These are phyloP conservation scores for Lentinula sp. DNA, from an alignment of 768 basidiomycete species.

Conservation along the genomic window DNA sequence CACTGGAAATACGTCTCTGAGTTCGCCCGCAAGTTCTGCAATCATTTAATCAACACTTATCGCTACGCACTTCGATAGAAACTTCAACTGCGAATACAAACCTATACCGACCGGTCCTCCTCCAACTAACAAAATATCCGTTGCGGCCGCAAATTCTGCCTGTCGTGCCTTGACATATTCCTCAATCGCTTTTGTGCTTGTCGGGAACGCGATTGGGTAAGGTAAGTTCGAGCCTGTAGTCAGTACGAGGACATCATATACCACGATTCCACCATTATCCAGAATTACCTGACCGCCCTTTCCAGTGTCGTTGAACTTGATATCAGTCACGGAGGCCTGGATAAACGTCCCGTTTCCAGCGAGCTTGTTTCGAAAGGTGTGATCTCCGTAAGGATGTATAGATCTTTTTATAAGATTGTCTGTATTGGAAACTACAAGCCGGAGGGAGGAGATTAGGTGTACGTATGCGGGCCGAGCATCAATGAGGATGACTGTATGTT, in stretches of 20 bases:
- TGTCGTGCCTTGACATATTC: conserved; percentile 23
- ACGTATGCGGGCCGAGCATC: conserved; percentile 43
- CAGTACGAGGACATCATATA: conserved; percentile 52
- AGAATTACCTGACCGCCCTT: conserved; percentile 38
- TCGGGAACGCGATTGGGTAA: conserved; percentile 41
- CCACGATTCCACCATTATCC: conserved; percentile 40
- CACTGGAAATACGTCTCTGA: conserved; percentile 14
- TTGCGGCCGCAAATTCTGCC: conserved; percentile 26
- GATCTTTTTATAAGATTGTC: conserved; percentile 25
- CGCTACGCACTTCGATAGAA: neutral
- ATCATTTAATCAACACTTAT: neutral
- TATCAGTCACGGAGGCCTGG: conserved; percentile 28
- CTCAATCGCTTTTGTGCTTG: conserved; percentile 14
- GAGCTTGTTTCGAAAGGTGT: conserved; percentile 26
- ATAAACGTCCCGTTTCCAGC: conserved; percentile 39
- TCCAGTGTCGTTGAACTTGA: conserved; percentile 16
- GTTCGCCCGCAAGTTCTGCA: conserved; percentile 19
- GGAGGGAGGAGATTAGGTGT: conserved; percentile 41
- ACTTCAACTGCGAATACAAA: conserved; percentile 12
- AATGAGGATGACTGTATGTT: conserved; percentile 49
- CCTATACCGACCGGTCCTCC: conserved; percentile 52
- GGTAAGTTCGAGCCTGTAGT: conserved; percentile 52
- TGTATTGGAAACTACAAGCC: conserved; percentile 42
- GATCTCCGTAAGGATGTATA: conserved; percentile 30
- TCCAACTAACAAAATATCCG: conserved; percentile 45